These are phyloP conservation scores for Tricholoma hemisulphureum DNA, from an alignment of 768 basidiomycete species.

Conservation along the genomic window DNA sequence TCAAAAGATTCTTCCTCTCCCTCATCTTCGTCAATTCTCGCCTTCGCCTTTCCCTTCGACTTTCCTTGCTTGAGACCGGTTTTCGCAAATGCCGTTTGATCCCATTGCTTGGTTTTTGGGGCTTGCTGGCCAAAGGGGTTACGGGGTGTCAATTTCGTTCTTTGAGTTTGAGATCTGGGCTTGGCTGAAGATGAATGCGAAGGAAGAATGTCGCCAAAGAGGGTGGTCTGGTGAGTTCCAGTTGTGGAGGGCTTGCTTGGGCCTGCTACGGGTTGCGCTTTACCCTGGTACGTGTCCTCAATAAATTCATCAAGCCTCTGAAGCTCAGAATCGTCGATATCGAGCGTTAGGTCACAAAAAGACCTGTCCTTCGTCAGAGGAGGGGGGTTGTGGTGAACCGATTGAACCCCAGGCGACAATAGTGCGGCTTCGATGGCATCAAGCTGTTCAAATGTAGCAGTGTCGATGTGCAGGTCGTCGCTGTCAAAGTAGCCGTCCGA, in stretches of 20 bases:
- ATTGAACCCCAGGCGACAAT: conserved; percentile 20
- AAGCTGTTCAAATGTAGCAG: conserved; percentile 56
- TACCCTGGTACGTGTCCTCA: conserved; percentile 44
- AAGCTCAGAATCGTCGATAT: conserved; percentile 56
- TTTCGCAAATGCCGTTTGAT: conserved; percentile 84
- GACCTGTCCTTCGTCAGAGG: conserved; percentile 38
- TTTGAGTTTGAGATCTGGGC: conserved; percentile 36
- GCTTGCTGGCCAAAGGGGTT: conserved; percentile 54
- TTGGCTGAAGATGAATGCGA: conserved; percentile 27
- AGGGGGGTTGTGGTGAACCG: conserved; percentile 10
- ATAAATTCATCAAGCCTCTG: conserved; percentile 53
- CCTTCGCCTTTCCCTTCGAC: conserved; percentile 54
- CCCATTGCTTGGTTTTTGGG: conserved; percentile 82
- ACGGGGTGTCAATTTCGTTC: conserved; percentile 42
- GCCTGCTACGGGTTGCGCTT: conserved; percentile 41
- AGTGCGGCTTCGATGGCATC: conserved; percentile 68
- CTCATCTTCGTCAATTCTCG: conserved; percentile 47
- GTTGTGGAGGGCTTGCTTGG: conserved; percentile 37
- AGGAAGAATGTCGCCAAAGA: conserved; percentile 59
- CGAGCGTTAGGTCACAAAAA: conserved; percentile 53
- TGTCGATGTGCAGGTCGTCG: conserved; percentile 61
- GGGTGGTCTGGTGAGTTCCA: conserved; percentile 57
- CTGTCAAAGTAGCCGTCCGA: conserved; percentile 76
- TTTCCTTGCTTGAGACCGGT: conserved; percentile 62
- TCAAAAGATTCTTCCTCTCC: conserved; percentile 62